phyloP scores from a whole-genome alignment of 768 basidiomycete genomes.

The Amanita exitialis region DNA sequence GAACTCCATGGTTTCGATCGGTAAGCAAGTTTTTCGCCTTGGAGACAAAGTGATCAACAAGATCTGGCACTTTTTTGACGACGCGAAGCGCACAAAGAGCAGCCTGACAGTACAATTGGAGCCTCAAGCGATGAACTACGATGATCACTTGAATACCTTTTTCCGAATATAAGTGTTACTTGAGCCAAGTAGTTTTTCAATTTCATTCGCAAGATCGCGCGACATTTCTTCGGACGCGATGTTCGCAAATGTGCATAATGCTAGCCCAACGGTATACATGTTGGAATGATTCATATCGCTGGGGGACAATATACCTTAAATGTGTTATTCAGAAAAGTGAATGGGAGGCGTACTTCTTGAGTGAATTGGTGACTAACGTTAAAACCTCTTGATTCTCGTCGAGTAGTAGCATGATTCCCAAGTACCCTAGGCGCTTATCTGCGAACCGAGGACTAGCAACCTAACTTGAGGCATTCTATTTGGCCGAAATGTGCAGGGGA shows the following conservation, averaged over 20 bases:
- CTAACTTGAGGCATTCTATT: constrained; percentile 91
- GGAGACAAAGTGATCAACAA: constrained; percentile 81
- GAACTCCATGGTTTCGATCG: constrained; percentile 94
- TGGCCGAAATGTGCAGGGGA: constrained; percentile 99
- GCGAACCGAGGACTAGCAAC: constrained; percentile 93
- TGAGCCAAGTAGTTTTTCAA: constrained; percentile 93
- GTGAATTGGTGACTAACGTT: constrained; percentile 93
- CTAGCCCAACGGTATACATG: constrained; percentile 97
- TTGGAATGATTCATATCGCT: constrained; percentile 99
- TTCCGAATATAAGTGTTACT: constrained; percentile 99
- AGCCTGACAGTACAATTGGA: constrained; percentile 42
- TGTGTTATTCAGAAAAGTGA: neutral
- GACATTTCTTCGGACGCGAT: constrained; percentile 99
- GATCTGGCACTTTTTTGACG: constrained; percentile 92
- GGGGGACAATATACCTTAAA: constrained; percentile 8
- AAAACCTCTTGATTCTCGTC: constrained; percentile 98
- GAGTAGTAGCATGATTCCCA: constrained; percentile 94
- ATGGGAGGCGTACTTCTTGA: constrained; percentile 74
- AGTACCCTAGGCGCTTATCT: constrained; percentile 92
- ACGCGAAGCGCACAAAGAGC: constrained; percentile 91
- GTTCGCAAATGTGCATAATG: constrained; percentile 96
- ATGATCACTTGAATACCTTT: constrained; percentile 50
- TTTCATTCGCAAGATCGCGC: constrained; percentile 93
- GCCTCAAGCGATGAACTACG: neutral
- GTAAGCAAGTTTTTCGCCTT: constrained; percentile 88